Evolutionary conservation across 2,329 filamentous ascomycete genomes (phyloP), one percentile per base, ranked within the genome.

Genomic region (Beauveria scarabaeidicola): DNA sequence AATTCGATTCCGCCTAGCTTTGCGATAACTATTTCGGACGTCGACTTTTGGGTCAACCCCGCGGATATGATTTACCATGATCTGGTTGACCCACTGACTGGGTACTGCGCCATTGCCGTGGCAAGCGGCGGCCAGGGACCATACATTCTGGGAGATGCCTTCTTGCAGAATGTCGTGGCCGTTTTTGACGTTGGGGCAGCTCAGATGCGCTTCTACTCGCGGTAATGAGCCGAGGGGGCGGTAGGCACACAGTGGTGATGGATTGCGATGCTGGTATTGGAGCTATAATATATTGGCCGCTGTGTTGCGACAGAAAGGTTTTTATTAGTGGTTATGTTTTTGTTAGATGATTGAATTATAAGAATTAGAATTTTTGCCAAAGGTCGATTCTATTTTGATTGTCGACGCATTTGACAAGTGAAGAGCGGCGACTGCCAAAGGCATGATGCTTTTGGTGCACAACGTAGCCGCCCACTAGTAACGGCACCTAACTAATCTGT

Each of bases 91-190:
- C 74, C 75, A 0, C 51, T 74, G 52, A 79, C 75, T 8, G 77
- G 76, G 0, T 72, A 78, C 53, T 82, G 80, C 65, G 76, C 78
- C 62, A 73, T 78, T 36, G 74, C 74, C 6, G 73, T 81, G 58
- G 69, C 76, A 13, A 77, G 69, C 51, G 78, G 78, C 1, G 75
- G 74, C 0, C 63, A 69, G 0, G 76, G 78, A 8, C 78, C 78
- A 7, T 81, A 77, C 60, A 76, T 81, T 25, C 66, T 82, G 36
- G 79, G 80, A 0, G 75, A 77, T 38, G 73, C 74, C 7, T 83
- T 81, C 60, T 66, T 83, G 61, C 75, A 80, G 66, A 81, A 78
- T 58, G 77, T 78, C 2, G 66, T 82, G 54, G 74, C 75, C 0
- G 77, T 81, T 1, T 79, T 78, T 64, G 76, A 80, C 61, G 68